Conservation (phyloP, 768 basidiomycete genomes). For the Strobilomyces confusus region DNA sequence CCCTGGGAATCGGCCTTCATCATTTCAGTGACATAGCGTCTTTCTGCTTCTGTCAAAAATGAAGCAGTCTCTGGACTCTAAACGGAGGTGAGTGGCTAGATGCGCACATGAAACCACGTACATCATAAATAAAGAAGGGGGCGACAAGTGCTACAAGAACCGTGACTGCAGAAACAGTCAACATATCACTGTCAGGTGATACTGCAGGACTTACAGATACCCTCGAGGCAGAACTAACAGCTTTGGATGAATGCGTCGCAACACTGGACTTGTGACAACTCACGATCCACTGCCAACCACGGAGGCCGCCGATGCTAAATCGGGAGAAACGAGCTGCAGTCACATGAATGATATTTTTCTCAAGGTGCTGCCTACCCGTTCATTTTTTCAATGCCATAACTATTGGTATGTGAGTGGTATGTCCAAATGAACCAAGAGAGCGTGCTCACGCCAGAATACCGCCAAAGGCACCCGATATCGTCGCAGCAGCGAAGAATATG, state of each 20-base stretch:
- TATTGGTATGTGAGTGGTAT: slow-evolving; percentile 15
- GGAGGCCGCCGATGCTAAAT: slow-evolving; percentile 30
- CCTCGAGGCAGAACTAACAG: slow-evolving; percentile 30
- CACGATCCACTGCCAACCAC: slow-evolving; percentile 39
- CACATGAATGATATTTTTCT: background rate
- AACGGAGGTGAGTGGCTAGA: background rate
- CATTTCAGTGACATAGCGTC: slow-evolving; percentile 34
- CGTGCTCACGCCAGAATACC: slow-evolving; percentile 43
- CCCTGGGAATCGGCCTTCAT: slow-evolving; percentile 41
- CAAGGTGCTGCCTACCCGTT: slow-evolving; percentile 30
- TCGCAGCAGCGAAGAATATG: slow-evolving; percentile 56
- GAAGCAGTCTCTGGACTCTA: slow-evolving; percentile 12
- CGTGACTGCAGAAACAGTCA: slow-evolving; percentile 5
- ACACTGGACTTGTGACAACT: slow-evolving; percentile 1
- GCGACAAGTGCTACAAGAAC: slow-evolving; percentile 12
- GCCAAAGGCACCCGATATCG: slow-evolving; percentile 46
- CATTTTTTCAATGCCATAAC: slow-evolving; percentile 32
- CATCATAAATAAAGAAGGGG: slow-evolving; percentile 52
- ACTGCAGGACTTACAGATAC: slow-evolving; percentile 13
- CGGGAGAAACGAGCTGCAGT: background rate
- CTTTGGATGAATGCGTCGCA: background rate
- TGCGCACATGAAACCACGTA: slow-evolving; percentile 20
- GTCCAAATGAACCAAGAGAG: background rate
- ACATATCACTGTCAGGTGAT: background rate
- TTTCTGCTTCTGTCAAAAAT: slow-evolving; percentile 38